A percentile compares a stretch with the other conserved stretches of the same genome.
phyloP scores from a whole-genome alignment of 225 moss, liverwort and hornwort species.

The Rhytidiadelphus loreus region DNA sequence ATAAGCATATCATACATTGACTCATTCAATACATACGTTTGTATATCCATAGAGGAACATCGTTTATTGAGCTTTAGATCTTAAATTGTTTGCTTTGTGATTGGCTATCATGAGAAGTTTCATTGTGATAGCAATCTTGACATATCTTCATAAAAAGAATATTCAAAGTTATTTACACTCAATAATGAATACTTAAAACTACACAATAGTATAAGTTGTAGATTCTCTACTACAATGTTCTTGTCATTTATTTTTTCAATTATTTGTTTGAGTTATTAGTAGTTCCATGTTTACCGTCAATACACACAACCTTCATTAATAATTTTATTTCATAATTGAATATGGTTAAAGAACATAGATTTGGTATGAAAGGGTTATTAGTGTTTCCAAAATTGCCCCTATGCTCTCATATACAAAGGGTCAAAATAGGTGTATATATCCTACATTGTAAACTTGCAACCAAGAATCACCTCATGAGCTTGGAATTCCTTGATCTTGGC shows the following conservation, averaged over 20 bases:
- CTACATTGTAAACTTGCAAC: too few relatives aligned
- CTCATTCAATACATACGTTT: too few relatives aligned
- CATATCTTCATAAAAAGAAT: background rate
- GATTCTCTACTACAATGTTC: background rate
- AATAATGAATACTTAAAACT: background rate
- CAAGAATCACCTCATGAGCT: too few relatives aligned
- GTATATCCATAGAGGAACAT: background rate
- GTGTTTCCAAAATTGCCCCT: fast-evolving
- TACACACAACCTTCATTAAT: background rate
- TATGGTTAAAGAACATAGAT: background rate
- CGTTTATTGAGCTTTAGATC: background rate
- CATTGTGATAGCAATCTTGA: background rate
- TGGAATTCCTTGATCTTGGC: background rate
- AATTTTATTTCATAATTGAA: too few relatives aligned
- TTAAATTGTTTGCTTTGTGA: background rate
- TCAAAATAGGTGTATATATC: fast-evolving
- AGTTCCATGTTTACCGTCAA: background rate
- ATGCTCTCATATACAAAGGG: fast-evolving
- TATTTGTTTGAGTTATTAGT: background rate
- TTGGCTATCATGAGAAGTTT: background rate
- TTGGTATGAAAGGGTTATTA: fast-evolving
- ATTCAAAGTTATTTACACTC: background rate
- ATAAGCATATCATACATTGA: background rate
- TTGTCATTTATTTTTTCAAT: background rate
- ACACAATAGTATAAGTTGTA: background rate